Conservation (phyloP, 2,329 filamentous ascomycete species). For the Chaetothyriales sp. region DNA sequence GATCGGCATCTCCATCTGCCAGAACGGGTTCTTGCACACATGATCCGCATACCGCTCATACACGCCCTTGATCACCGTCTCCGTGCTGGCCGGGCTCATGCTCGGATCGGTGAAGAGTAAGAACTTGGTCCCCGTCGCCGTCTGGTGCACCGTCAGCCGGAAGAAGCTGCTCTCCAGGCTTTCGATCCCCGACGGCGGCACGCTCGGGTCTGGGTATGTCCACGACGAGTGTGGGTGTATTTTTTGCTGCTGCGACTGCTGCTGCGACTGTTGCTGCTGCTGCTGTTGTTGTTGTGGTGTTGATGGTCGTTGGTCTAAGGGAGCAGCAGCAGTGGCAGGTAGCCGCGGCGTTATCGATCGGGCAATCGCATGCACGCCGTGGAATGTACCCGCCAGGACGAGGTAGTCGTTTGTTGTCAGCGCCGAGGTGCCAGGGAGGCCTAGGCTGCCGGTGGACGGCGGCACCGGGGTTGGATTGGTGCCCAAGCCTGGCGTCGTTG, state of each 20-base stretch:
- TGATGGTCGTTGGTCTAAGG: constrained; percentile 11
- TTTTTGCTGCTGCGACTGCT: constrained; percentile 11
- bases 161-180: constrained; percentile 90
- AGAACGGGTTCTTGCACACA: constrained; percentile 99
- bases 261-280: neutral
- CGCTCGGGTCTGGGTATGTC: constrained; percentile 20
- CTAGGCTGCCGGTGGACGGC: constrained; percentile 13
- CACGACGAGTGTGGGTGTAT: constrained; percentile 1
- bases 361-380: constrained; percentile 60
- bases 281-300: constrained; percentile 20
- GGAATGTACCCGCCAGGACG: constrained; percentile 91
- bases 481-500: constrained; percentile 43
- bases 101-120: constrained; percentile 83
- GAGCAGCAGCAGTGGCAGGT: constrained; percentile 19
- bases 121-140: constrained; percentile 88
- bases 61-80: constrained; percentile 65
- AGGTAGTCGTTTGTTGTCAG: constrained; percentile 93
- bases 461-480: too few relatives aligned
- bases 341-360: constrained; percentile 36
- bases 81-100: constrained; percentile 76
- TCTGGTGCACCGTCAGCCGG: constrained; percentile 89
- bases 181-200: constrained; percentile 54
- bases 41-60: constrained; percentile 95
- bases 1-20: constrained; percentile 93
- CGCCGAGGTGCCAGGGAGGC: constrained; percentile 52